Conservation (phyloP, 2,329 filamentous ascomycete genomes). For the Phyllosticta citribraziliensis region DNA sequence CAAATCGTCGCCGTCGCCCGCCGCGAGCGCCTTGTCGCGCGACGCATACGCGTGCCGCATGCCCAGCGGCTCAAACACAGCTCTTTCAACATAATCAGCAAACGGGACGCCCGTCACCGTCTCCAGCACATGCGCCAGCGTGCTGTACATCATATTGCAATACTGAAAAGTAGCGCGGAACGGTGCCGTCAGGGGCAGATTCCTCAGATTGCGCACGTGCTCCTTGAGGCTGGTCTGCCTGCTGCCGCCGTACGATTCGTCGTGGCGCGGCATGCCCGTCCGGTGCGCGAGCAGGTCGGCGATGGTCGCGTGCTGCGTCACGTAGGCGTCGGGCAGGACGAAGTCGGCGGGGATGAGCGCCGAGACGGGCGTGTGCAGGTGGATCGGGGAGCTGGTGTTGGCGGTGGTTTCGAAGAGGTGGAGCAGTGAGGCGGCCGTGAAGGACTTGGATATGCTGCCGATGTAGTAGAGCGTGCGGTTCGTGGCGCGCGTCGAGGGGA, state of each 20-base stretch:
- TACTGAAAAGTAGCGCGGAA: slow-evolving; percentile 39
- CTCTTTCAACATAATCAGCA: slow-evolving; percentile 22
- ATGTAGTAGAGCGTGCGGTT: slow-evolving; percentile 19
- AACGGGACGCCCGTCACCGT: slow-evolving; percentile 28
- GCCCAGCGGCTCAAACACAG: slow-evolving; percentile 31
- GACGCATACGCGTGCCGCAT: slow-evolving; percentile 33
- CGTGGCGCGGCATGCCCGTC: slow-evolving; percentile 26
- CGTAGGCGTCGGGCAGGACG: slow-evolving; percentile 22
- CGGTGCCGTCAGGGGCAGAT: slow-evolving; percentile 33
- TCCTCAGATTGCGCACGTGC: slow-evolving; percentile 31
- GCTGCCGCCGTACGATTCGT: slow-evolving; percentile 17
- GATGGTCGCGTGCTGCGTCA: slow-evolving; percentile 20
- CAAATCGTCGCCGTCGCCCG: not conserved
- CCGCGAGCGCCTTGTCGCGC: slow-evolving; percentile 22
- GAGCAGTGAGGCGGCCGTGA: slow-evolving; percentile 18
- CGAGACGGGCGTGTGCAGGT: slow-evolving; percentile 28
- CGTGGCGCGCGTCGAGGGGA: slow-evolving; percentile 14
- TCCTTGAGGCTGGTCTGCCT: slow-evolving; percentile 23
- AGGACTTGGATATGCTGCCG: slow-evolving; percentile 23
- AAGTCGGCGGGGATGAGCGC: slow-evolving; percentile 27
- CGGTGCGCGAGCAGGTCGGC: slow-evolving; percentile 27
- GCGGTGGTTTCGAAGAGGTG: slow-evolving; percentile 19
- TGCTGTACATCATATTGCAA: slow-evolving; percentile 44
- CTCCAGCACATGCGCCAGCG: slow-evolving; percentile 38
- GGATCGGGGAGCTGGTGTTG: slow-evolving; percentile 15